These are phyloP conservation scores for Apophysomyces ossiformis DNA, from an alignment of 371 early-diverging fungal genomes.

Conservation along the genomic window DNA sequence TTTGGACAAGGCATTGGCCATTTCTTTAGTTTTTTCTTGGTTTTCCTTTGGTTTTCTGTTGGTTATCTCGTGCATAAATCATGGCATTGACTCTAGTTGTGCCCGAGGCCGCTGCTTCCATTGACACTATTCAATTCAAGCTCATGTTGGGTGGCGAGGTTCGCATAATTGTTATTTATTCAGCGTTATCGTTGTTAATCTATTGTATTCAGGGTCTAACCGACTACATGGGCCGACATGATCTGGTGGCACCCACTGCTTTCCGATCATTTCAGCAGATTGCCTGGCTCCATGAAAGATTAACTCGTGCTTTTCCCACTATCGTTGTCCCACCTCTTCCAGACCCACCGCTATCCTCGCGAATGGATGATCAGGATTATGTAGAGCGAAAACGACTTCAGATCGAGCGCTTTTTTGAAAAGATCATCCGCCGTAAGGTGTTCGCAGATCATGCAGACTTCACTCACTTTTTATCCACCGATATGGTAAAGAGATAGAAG, in stretches of 20 bases:
- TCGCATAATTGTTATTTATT: conserved; percentile 11
- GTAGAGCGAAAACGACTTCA: conserved; percentile 66
- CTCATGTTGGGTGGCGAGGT: conserved; percentile 49
- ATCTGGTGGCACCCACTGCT: conserved; percentile 25
- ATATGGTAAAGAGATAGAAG: conserved; percentile 51
- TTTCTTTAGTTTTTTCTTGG: background rate
- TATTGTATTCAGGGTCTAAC: conserved; percentile 14
- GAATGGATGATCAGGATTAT: conserved; percentile 66
- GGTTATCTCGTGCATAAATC: background rate
- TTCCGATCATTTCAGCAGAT: conserved; percentile 68
- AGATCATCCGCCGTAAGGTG: conserved; percentile 44
- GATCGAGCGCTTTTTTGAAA: conserved; percentile 55
- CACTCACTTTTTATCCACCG: conserved; percentile 60
- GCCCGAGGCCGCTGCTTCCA: conserved; percentile 67
- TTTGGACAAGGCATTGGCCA: too few species aligned
- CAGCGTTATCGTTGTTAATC: background rate
- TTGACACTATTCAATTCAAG: conserved; percentile 67
- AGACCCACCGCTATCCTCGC: conserved; percentile 48
- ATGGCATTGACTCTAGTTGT: conserved; percentile 39
- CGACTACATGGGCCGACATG: conserved; percentile 23
- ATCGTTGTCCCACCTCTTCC: conserved; percentile 61
- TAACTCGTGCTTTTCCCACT: conserved; percentile 42
- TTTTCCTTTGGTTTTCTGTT: background rate
- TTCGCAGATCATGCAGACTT: conserved; percentile 49
- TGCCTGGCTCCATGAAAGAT: conserved; percentile 58